Percentiles rank a stretch among this genome's conserved stretches.
Conservation (phyloP, 768 basidiomycete genomes). For the Termitomyces sp. region DNA sequence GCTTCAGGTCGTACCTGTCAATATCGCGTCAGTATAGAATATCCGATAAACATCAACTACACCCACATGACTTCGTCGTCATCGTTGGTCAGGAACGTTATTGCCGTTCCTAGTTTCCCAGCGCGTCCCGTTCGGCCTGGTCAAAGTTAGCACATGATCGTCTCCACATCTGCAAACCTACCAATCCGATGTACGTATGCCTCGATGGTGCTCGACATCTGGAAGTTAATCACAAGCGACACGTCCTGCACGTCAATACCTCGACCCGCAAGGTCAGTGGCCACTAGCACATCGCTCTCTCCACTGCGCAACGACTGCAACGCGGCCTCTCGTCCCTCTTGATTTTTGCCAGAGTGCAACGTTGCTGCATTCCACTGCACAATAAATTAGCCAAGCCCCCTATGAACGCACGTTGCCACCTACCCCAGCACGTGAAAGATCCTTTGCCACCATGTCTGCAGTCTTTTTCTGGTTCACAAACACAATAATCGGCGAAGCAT, state of each 20-base stretch:
- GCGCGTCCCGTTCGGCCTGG: constrained; percentile 95
- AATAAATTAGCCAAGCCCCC: neutral
- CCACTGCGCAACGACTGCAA: constrained; percentile 84
- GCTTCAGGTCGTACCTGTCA: constrained; percentile 89
- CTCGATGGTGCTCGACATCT: constrained; percentile 96
- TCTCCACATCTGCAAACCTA: constrained; percentile 18
- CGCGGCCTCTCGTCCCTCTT: constrained; percentile 94
- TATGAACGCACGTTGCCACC: constrained; percentile 26
- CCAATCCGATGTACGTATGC: constrained; percentile 98
- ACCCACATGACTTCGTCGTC: constrained; percentile 97
- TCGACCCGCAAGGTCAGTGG: constrained; percentile 96
- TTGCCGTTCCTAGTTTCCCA: constrained; percentile 88
- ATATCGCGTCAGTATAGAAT: constrained; percentile 4
- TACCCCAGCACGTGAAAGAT: constrained; percentile 85
- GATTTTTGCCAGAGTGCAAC: constrained; percentile 95
- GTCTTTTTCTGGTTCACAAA: constrained; percentile 99
- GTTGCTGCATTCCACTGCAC: constrained; percentile 87
- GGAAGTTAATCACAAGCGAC: constrained; percentile 93
- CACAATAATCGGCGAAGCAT: constrained; percentile 90
- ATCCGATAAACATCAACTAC: constrained; percentile 17
- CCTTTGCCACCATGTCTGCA: constrained; percentile 96
- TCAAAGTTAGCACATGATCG: constrained; percentile 11
- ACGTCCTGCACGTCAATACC: constrained; percentile 99
- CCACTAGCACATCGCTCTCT: constrained; percentile 86
- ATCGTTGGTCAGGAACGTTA: constrained; percentile 95